Base-by-base conservation (phyloP, 2,329 filamentous ascomycete species). In the Blumeria graminis region DNA sequence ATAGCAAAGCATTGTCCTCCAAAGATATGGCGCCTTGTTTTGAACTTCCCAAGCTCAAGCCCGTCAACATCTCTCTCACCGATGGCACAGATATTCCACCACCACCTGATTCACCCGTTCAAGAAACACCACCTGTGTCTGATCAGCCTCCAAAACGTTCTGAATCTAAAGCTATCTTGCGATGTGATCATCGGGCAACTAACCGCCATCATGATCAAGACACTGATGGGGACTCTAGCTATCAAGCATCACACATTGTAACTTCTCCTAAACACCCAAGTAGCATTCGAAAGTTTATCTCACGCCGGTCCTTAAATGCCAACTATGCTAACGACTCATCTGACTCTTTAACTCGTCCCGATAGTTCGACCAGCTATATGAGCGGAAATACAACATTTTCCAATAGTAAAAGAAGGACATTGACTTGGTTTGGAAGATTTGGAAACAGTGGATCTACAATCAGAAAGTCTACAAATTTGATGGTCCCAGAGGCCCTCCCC, bases 201-300 rank as follows among this genome's bases (percentile, higher is more conserved):
- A 59, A 60, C 38, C 58, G 38, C 14, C n/a, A 32, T 22, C 14
- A 16, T 38, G 39, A 38, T n/a, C 38, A 41, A 43, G 41, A 41
- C 11, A 33, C 28, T 33, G 53, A 55, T 13, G 41, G 46, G 2
- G 53, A 45, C 13, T 14, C 48, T 33, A 7, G 22, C n/a, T 45
- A 57, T 56, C 28, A 57, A 32, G 55, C 56, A 38, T 18, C 34
- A 43, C 58, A 61, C 32, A 63, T 64, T 8, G 57, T 64, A 56
- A 64, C 60, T 9, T 65, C 65, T 3, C 60, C 59, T 33, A 65
- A 60, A 43, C 60, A 63, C 58, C 64, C 65, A n/a, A 65, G 64
- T 58, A 68, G 66, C 56, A 67, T 69, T 58, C 66, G 67, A 48
- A 61, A 65, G 13, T 68, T 69, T 57, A 61, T 69, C 7, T 67